Evolutionary conservation across 2,329 filamentous ascomycete species (phyloP).

Genomic region (Trichoderma cornu-damae): DNA sequence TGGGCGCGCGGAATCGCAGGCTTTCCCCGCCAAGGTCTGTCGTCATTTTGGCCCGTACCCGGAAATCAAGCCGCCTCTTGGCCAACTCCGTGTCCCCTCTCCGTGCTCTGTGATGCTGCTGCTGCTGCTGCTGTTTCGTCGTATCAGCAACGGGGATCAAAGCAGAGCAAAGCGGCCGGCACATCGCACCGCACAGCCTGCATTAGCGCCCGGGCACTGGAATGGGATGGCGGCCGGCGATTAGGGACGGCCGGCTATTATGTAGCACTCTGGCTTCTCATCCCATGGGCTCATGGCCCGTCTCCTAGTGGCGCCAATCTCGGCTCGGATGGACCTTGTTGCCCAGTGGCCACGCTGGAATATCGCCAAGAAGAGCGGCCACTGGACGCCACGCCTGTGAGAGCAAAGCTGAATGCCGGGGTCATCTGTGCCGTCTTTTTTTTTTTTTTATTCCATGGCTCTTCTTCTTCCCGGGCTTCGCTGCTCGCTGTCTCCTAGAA

Average conservation of each 20-base stretch:
- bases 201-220: constrained; percentile 19
- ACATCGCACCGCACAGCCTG: constrained; percentile 20
- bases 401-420: constrained; percentile 16
- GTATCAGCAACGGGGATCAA: background rate
- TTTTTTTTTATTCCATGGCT: too few relatives aligned
- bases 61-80: constrained; percentile 14
- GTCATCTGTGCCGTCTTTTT: background rate
- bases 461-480: background rate
- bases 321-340: constrained; percentile 4
- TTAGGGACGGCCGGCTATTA: constrained; percentile 10
- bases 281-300: background rate
- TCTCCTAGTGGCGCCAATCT: constrained; percentile 17
- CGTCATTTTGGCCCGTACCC: constrained; percentile 11
- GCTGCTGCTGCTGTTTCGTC: background rate
- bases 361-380: background rate
- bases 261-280: background rate
- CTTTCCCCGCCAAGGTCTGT: constrained; percentile 4
- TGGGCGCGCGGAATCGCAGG: constrained; percentile 7
- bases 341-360: background rate
- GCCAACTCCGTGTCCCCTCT: background rate
- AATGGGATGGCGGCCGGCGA: constrained; percentile 9
- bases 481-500: background rate
- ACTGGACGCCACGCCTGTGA: constrained; percentile 13
- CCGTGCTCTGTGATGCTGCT: too few relatives aligned
- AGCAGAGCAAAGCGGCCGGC: constrained; percentile 11